phyloP scores from a whole-genome alignment of 164 flowering plant genomes.

The Aristolochia contorta region DNA sequence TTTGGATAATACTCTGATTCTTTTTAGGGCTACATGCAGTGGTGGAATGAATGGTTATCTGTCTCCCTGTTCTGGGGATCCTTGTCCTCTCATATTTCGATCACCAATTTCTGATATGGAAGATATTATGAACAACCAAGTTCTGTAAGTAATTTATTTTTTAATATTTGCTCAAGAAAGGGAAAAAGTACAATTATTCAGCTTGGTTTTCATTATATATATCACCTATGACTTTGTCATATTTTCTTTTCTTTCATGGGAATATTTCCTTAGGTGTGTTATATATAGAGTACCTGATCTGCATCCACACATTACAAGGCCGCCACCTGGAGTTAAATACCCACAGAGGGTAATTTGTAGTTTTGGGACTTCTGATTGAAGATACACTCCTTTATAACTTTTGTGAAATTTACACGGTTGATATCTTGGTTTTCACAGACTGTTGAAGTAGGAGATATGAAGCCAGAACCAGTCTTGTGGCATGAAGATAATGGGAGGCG shows the following conservation, averaged over 20 bases:
- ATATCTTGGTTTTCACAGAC: slow-evolving; percentile 28
- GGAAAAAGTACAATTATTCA: not conserved
- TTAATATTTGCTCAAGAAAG: not conserved
- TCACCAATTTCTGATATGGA: slow-evolving; percentile 76
- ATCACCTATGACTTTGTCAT: too few species aligned
- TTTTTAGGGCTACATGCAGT: slow-evolving; percentile 52
- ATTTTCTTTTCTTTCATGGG: not conserved
- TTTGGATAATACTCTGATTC: slow-evolving; percentile 27
- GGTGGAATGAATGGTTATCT: slow-evolving; percentile 97
- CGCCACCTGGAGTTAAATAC: slow-evolving; percentile 67
- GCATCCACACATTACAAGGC: slow-evolving; percentile 73
- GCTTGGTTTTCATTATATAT: not conserved
- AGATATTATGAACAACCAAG: slow-evolving; percentile 80
- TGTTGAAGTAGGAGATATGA: slow-evolving; percentile 58
- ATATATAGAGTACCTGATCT: slow-evolving; percentile 72
- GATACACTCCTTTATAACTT: not conserved
- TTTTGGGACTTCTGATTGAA: not conserved
- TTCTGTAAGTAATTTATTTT: slow-evolving; percentile 47
- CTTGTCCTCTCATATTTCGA: slow-evolving; percentile 79
- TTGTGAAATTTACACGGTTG: not conserved
- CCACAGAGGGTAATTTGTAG: slow-evolving; percentile 56
- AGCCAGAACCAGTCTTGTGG: slow-evolving; percentile 81
- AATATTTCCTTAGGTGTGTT: slow-evolving; percentile 49
- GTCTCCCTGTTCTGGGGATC: slow-evolving; percentile 83
- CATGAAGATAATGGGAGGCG: slow-evolving; percentile 81